Conservation (phyloP, 129 eudicot species). For the Saussurea involucrata region DNA sequence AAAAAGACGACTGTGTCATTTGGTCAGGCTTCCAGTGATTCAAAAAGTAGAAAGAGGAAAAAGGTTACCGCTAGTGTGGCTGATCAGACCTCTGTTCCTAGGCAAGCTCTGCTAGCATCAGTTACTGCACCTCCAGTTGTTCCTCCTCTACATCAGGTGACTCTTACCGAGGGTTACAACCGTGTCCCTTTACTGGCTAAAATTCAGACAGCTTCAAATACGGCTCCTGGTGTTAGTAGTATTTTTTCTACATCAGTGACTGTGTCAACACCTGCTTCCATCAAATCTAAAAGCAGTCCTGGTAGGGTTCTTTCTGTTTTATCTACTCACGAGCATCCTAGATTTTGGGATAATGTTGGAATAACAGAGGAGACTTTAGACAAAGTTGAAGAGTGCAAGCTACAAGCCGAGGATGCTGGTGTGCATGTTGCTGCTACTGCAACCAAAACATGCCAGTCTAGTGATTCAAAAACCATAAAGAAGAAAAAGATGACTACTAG, state of each 20-base stretch:
- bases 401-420: conserved; percentile 60
- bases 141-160: conserved; percentile 11
- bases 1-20: conserved; percentile 21
- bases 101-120: conserved; percentile 22
- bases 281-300: conserved; percentile 23
- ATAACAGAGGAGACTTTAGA: conserved; percentile 29
- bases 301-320: conserved; percentile 15
- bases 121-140: conserved; percentile 20
- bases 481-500: conserved; percentile 28
- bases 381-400: conserved; percentile 59
- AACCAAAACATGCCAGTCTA: conserved; percentile 14
- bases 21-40: conserved; percentile 40
- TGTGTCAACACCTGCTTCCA: conserved; percentile 32
- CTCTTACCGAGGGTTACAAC: conserved; percentile 6
- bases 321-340: conserved; percentile 31
- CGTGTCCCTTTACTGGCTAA: conserved; percentile 26
- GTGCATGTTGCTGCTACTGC: conserved; percentile 55
- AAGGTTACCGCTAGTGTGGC: conserved; percentile 41
- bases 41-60: conserved; percentile 78
- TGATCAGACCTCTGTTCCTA: conserved; percentile 13
- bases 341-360: conserved; percentile 13
- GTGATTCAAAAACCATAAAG: conserved; percentile 1
- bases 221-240: conserved; percentile 29
- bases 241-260: conserved; percentile 44
- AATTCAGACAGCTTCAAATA: conserved; percentile 22